Evolutionary conservation across 2,329 filamentous ascomycete genomes (phyloP), one percentile per base, ranked within the genome.

Genomic region (Colletotrichum tanaceti): DNA sequence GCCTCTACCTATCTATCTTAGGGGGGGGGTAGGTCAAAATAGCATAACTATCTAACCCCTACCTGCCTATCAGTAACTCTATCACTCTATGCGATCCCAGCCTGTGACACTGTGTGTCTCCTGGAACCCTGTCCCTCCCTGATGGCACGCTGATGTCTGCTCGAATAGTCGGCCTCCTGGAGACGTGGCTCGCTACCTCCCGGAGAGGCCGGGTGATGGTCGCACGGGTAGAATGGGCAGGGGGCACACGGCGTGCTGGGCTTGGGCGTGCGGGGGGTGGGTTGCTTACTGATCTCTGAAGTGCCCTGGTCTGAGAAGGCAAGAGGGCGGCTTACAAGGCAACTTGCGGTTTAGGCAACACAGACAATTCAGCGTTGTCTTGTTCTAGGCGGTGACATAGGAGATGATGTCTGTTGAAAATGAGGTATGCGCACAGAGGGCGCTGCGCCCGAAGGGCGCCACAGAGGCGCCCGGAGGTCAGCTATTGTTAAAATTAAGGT

Each of bases 151-250:
- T 60, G 35, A 35, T 18, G 18, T 18, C 43, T 16, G 20, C 28
- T 46, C 16, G 44, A 44, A 58, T 47, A 47, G 44, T 5, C 18
- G 38, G n/a, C 24, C 41, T 32, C 13, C 38, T 55, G 22, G 24
- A 49, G 61, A 20, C 4, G 24, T 32, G 32, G 32, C 4, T 38
- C n/a, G 43, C 14, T 59, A 55, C 47, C 20, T 65, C 60, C 65
- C 47, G 39, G 24, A 65, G 52, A 32, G 47, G 62, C 52, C n/a
- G 35, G 46, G 49, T 24, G 54, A 57, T 20, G 20, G 65, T 65
- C 38, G 50, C 49, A 57, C 61, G 18, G n/a, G 35, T 5, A 20
- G 50, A 35, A 11, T 35, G n/a, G 28, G 24, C 50, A 22, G 41
- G 39, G 35, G 9, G 16, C 35, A 57, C 53, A 53, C 60, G 60